These are phyloP conservation scores for Sarocladium oryzae DNA, from an alignment of 2,329 filamentous ascomycete genomes.

Conservation along the genomic window DNA sequence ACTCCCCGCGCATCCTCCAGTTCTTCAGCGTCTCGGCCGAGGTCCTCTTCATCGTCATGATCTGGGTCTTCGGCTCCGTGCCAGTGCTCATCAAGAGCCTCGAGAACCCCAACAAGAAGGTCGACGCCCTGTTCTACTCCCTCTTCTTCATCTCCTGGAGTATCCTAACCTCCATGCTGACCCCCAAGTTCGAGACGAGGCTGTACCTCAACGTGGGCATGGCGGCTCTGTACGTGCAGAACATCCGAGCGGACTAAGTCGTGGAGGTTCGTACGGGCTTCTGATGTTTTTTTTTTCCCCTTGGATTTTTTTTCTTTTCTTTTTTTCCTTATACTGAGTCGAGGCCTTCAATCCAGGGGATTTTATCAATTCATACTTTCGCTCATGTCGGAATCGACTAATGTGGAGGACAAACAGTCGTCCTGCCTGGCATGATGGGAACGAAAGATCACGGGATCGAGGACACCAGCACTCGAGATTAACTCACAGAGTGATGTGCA, in stretches of 20 bases:
- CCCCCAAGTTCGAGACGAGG: background rate
- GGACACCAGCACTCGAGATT: too few relatives aligned
- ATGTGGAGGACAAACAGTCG: too few relatives aligned
- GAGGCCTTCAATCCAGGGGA: too few relatives aligned
- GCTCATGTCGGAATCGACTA: too few relatives aligned
- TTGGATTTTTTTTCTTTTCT: too few relatives aligned
- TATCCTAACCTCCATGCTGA: slow-evolving; percentile 1
- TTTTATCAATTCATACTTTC: too few relatives aligned
- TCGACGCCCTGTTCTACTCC: background rate
- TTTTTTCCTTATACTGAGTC: too few relatives aligned
- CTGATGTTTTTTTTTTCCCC: background rate
- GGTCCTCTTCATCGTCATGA: background rate
- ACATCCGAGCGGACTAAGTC: background rate
- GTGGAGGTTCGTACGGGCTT: background rate
- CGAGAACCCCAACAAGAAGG: slow-evolving; percentile 3
- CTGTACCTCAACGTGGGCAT: slow-evolving; percentile 4
- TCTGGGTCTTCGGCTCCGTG: slow-evolving; percentile 2
- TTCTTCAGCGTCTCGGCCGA: background rate
- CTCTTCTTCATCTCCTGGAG: slow-evolving; percentile 4
- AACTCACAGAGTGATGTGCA: too few relatives aligned
- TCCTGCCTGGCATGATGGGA: too few relatives aligned
- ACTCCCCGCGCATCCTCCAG: background rate
- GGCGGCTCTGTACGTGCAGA: slow-evolving; percentile 5
- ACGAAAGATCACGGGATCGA: too few relatives aligned
- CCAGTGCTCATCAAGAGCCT: slow-evolving; percentile 1